Conservation (phyloP, 2,329 filamentous ascomycete genomes). For the Fusarium sp. region DNA sequence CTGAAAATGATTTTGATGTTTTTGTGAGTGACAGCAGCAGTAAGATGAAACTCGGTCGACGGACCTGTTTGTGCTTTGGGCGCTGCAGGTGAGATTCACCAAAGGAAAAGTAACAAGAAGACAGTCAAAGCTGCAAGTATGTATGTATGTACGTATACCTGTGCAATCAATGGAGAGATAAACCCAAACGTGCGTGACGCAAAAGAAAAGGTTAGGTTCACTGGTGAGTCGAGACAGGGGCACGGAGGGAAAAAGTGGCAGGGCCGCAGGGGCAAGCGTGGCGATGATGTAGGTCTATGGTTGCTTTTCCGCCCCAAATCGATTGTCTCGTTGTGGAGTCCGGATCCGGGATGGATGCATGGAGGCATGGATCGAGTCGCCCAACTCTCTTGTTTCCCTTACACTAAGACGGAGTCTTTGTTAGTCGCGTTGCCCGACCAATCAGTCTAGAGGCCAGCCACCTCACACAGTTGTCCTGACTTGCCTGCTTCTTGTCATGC, state of each 20-base stretch:
- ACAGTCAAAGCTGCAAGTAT: conserved; percentile 19
- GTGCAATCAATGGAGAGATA: conserved; percentile 5
- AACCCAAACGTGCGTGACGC: conserved; percentile 29
- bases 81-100: conserved; percentile 11
- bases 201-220: conserved; percentile 33
- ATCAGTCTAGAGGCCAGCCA: conserved; percentile 44
- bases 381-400: conserved; percentile 37
- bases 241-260: conserved; percentile 41
- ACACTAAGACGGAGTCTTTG: conserved; percentile 42
- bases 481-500: conserved; percentile 27
- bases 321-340: conserved; percentile 48
- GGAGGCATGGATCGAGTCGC: conserved; percentile 42
- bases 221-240: conserved; percentile 41
- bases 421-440: conserved; percentile 44
- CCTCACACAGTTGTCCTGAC: conserved; percentile 33
- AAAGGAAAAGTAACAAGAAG: conserved; percentile 19
- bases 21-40: conserved; percentile 20
- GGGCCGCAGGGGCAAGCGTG: conserved; percentile 47
- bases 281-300: conserved; percentile 50
- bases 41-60: conserved; percentile 16
- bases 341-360: conserved; percentile 51
- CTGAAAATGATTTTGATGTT: conserved; percentile 17
- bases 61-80: conserved; percentile 9
- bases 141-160: neutral
- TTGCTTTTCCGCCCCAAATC: conserved; percentile 49